phyloP scores from a whole-genome alignment of 345 rosid genomes.

The Salix koriyanagi region DNA sequence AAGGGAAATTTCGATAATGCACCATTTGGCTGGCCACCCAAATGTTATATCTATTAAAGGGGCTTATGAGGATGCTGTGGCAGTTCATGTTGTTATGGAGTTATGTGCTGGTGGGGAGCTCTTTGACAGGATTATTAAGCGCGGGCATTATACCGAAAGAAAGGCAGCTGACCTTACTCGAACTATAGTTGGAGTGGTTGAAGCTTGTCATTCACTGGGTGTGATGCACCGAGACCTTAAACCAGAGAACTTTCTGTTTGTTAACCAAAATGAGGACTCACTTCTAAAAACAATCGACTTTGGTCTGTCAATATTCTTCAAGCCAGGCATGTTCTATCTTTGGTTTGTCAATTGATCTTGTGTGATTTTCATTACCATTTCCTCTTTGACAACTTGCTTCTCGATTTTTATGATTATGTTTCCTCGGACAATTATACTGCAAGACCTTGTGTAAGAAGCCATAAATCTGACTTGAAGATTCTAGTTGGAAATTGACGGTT shows the following conservation, averaged over 20 bases:
- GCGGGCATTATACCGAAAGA: slow-evolving; percentile 24
- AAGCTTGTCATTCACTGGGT: slow-evolving; percentile 26
- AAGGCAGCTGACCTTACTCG: slow-evolving; percentile 33
- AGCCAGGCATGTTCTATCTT: slow-evolving; percentile 16
- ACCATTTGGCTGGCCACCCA: slow-evolving; percentile 32
- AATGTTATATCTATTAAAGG: slow-evolving; percentile 33
- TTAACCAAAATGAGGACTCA: slow-evolving; percentile 18
- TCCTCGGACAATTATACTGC: background rate
- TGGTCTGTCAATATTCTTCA: slow-evolving; percentile 28
- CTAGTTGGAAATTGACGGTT: background rate
- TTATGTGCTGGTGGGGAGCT: slow-evolving; percentile 31
- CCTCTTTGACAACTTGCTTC: background rate
- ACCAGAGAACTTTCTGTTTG: slow-evolving; percentile 27
- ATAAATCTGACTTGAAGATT: background rate
- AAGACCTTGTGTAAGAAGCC: background rate
- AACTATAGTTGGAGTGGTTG: slow-evolving; percentile 26
- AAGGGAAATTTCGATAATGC: slow-evolving; percentile 33
- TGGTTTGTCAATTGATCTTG: background rate
- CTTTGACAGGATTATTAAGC: slow-evolving; percentile 31
- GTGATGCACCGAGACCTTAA: slow-evolving; percentile 33
- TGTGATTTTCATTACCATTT: background rate
- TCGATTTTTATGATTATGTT: background rate
- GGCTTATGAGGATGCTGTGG: slow-evolving; percentile 28
- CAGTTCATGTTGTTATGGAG: slow-evolving; percentile 32
- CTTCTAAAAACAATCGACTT: slow-evolving; percentile 32